These are phyloP conservation scores for Madurella fahalii DNA, from an alignment of 2,329 filamentous ascomycete species.

Conservation along the genomic window DNA sequence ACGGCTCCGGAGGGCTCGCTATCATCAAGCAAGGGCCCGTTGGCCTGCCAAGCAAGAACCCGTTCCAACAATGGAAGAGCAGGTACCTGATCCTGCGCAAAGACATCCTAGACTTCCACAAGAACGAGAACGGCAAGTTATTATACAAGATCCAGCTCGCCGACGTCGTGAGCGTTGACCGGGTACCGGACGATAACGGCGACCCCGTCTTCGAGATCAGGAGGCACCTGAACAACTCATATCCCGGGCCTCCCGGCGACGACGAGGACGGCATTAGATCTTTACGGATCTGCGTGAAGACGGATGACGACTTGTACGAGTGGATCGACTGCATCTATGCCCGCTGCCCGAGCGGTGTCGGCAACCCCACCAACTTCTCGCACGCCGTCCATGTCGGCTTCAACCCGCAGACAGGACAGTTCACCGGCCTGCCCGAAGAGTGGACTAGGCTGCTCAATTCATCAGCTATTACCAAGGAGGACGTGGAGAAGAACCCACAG, in stretches of 20 bases:
- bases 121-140: constrained; percentile 82
- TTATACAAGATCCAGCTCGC: constrained; percentile 80
- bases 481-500: constrained; percentile 95
- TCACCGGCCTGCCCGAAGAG: constrained; percentile 88
- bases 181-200: constrained; percentile 70
- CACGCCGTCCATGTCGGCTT: constrained; percentile 97
- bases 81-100: constrained; percentile 90
- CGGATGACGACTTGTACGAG: constrained; percentile 93
- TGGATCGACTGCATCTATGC: constrained; percentile 99
- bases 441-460: constrained; percentile 97
- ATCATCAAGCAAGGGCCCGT: constrained; percentile 68
- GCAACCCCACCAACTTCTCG: constrained; percentile 96
- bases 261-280: constrained; percentile 78
- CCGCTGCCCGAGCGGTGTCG: constrained; percentile 91
- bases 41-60: constrained; percentile 59
- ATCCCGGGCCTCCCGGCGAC: constrained; percentile 63
- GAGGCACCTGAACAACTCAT: constrained; percentile 63
- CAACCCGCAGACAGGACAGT: constrained; percentile 90
- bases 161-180: constrained; percentile 84
- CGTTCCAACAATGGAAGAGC: constrained; percentile 83
- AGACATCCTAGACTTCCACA: constrained; percentile 90
- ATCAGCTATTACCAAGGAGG: constrained; percentile 95
- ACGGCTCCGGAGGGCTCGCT: constrained; percentile 63
- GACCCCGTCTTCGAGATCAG: constrained; percentile 94
- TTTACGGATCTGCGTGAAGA: constrained; percentile 88